A percentile compares a stretch with the other conserved stretches of the same genome.
Conservation (phyloP, 2,329 filamentous ascomycete genomes). For the Fusarium continuum region DNA sequence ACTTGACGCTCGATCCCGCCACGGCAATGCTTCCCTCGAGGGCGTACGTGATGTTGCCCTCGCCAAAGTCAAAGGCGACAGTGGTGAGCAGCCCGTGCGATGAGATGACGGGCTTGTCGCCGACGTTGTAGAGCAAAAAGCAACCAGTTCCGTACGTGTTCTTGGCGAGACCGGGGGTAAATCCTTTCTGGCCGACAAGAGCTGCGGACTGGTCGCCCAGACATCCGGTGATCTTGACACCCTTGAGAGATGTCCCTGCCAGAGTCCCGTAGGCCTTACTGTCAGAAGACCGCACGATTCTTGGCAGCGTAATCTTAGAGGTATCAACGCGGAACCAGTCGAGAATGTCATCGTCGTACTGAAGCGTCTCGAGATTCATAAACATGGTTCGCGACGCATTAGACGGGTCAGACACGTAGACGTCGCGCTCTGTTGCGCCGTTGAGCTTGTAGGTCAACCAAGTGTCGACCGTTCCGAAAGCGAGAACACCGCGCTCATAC, state of each 20-base stretch:
- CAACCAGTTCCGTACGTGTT: constrained; percentile 89
- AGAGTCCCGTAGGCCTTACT: constrained; percentile 73
- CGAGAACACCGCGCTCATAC: constrained; percentile 75
- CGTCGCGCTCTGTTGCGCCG: constrained; percentile 69
- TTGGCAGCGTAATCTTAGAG: constrained; percentile 76
- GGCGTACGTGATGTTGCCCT: constrained; percentile 74
- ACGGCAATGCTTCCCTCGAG: constrained; percentile 82
- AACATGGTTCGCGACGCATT: constrained; percentile 89
- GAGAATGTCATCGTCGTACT: constrained; percentile 78
- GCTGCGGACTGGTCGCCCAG: constrained; percentile 85
- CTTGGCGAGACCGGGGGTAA: constrained; percentile 79
- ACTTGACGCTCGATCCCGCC: constrained; percentile 79
- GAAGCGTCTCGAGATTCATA: constrained; percentile 79
- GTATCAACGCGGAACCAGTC: constrained; percentile 79
- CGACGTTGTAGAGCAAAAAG: constrained; percentile 86
- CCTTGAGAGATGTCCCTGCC: constrained; percentile 68
- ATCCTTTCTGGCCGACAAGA: constrained; percentile 81
- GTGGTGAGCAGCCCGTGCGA: constrained; percentile 80
- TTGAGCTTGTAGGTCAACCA: constrained; percentile 86
- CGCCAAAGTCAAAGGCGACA: constrained; percentile 79
- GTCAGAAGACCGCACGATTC: constrained; percentile 79
- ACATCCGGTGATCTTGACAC: constrained; percentile 77
- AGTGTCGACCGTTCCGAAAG: constrained; percentile 83
- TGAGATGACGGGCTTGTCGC: constrained; percentile 80
- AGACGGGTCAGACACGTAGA: constrained; percentile 80